These are phyloP conservation scores for Apophysomyces elegans DNA, from an alignment of 371 early-diverging fungal genomes.

Conservation along the genomic window DNA sequence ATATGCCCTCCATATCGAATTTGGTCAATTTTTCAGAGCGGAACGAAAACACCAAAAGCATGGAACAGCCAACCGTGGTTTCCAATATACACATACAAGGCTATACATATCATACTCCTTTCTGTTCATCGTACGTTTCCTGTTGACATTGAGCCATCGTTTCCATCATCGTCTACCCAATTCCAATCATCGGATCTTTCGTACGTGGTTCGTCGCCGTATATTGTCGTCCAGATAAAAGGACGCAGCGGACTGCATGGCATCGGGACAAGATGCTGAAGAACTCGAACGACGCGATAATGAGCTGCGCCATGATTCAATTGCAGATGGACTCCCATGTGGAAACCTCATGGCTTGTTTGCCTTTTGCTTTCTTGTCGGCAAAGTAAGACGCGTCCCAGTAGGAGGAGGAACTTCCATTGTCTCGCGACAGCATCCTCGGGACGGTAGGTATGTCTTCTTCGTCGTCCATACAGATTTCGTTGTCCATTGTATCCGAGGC, in stretches of 20 bases:
- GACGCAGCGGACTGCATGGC: background rate
- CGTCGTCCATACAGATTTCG: background rate
- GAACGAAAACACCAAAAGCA: too few species aligned
- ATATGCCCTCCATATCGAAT: too few species aligned
- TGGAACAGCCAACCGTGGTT: too few species aligned
- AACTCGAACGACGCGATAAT: background rate
- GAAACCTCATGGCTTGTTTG: conserved; percentile 2
- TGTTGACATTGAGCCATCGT: background rate
- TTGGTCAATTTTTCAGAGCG: too few species aligned
- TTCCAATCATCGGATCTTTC: background rate
- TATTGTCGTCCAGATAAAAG: background rate
- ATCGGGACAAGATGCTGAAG: conserved; percentile 6
- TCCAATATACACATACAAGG: too few species aligned
- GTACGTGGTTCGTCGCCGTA: background rate
- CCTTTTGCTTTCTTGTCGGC: conserved; percentile 4
- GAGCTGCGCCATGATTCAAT: background rate
- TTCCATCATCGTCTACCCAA: conserved; percentile 1
- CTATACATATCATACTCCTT: too few species aligned
- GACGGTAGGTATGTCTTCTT: background rate
- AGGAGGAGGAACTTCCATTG: background rate
- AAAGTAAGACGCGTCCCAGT: conserved; percentile 6
- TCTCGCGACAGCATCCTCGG: background rate
- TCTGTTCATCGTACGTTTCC: background rate
- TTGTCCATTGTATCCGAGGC: background rate
- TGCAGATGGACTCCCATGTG: background rate